Conservation (phyloP, 2,329 filamentous ascomycete genomes). For the Berkeleyomyces basicola region DNA sequence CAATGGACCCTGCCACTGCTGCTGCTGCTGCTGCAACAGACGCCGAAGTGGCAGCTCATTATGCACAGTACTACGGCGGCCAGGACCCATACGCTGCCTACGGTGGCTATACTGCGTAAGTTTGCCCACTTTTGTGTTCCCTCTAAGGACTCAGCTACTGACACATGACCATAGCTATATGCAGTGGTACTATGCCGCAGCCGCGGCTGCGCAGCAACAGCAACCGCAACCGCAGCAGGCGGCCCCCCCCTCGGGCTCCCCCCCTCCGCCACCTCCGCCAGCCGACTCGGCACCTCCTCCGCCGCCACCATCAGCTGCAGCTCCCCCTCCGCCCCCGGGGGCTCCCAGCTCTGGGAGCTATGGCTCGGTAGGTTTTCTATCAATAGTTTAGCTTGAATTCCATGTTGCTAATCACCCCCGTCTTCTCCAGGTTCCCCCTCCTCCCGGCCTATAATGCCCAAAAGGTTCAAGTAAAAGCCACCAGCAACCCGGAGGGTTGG, state of each 20-base stretch:
- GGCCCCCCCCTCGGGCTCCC: conserved; percentile 32
- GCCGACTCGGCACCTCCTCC: conserved; percentile 39
- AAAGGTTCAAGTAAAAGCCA: background rate
- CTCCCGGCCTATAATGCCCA: conserved; percentile 3
- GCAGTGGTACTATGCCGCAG: conserved; percentile 48
- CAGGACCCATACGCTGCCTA: conserved; percentile 80
- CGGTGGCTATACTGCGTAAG: conserved; percentile 68
- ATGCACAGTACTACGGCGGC: conserved; percentile 63
- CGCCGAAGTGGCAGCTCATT: conserved; percentile 60
- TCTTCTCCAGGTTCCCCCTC: background rate
- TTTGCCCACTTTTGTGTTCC: background rate
- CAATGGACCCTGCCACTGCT: conserved; percentile 7
- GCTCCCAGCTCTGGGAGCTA: conserved; percentile 40
- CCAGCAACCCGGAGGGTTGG: background rate
- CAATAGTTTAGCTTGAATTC: background rate
- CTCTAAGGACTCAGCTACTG: background rate
- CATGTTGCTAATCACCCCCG: background rate
- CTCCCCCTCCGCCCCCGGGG: conserved; percentile 32
- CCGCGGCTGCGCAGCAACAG: conserved; percentile 30
- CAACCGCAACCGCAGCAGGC: conserved; percentile 29
- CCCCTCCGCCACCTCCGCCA: conserved; percentile 46
- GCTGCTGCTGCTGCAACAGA: conserved; percentile 4
- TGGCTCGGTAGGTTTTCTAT: conserved; percentile 34
- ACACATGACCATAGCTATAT: conserved; percentile 31
- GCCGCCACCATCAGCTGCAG: conserved; percentile 19